Base-by-base conservation (phyloP, 2,329 filamentous ascomycete species). In the Venturia effusa region DNA sequence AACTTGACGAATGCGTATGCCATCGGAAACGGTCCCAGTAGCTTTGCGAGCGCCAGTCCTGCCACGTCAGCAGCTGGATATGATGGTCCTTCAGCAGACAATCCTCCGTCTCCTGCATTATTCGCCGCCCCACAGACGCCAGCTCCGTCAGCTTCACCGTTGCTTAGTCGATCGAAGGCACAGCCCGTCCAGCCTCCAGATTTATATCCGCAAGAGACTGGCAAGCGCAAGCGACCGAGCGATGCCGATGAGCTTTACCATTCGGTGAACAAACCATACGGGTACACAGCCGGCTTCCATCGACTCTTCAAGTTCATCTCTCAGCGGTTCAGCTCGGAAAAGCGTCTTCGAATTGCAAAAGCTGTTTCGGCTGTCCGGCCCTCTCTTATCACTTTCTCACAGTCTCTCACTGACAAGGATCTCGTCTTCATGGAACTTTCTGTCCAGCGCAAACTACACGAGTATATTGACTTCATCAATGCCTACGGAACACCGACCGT, bases 401-500 rank as follows among this genome's bases (percentile, higher is more conserved):
- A 90, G 70, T 92, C 90, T n/a, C 79, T 97, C 66, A 92, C 91
- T 67, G 82, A 87, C 22, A 88, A 94, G 70, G 94, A 99, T 74
- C 80, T 97, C 34, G 87, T 99, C 27, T 97, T 97, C 74, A 96
- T 96, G 89, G 94, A 99, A 74, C 96, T 96, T 76, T 95, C 90
- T 71, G 91, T 97, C 72, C 94, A 99, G 75, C 85, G 94, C 43
- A 95, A 91, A 0, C 80, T 97, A 13, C 91, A 92, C 71, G 92
- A 96, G 73, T 95, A 96, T 70, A 91, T 97, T 72, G 91, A 96
- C 68, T 94, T 94, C 68, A 88, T 95, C 68, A 86, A 90, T 64
- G 87, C 91, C 67, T 91, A 88, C 66, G 91, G 91, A 45, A 95
- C 92, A 4, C 94, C 94, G 0, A 96, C 92, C 0, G 86, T 99